A percentile compares a stretch with the other conserved stretches of the same genome.
phyloP scores from a whole-genome alignment of 495 filamentous ascomycete species.

The Daldinia vernicosa region DNA sequence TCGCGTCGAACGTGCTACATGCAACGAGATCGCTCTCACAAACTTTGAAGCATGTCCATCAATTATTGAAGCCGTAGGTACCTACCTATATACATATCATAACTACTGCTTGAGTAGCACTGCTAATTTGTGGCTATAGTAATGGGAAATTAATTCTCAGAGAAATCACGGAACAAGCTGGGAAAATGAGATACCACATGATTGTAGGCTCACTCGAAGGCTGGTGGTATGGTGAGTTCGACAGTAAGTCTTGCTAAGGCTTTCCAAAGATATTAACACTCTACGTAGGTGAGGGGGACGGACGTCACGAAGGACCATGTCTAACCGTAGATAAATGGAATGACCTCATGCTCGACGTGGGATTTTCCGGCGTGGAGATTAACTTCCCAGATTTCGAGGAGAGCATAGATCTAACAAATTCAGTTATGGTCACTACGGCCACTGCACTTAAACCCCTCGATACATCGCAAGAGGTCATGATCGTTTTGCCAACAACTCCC shows the following conservation, averaged over 20 bases:
- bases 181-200: not conserved
- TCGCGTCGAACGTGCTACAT: no score
- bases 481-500: not conserved
- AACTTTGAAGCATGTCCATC: no score
- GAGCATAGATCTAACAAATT: not conserved
- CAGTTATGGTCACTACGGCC: not conserved
- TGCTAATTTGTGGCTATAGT: not conserved
- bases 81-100: not conserved
- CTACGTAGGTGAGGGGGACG: not conserved
- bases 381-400: not conserved
- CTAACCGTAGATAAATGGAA: not conserved
- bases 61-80: no score
- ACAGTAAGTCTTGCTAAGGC: not conserved
- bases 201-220: not conserved
- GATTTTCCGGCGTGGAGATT: not conserved
- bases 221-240: not conserved
- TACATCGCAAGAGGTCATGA: not conserved
- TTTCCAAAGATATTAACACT: not conserved
- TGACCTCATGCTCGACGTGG: not conserved
- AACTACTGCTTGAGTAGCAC: not conserved
- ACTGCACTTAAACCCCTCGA: not conserved
- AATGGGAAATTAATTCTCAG: not conserved
- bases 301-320: not conserved
- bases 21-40: no score
- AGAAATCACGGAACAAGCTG: not conserved